Evolutionary conservation across 805 yeast genomes (phyloP).

Genomic region (Yarrowia sp.): DNA sequence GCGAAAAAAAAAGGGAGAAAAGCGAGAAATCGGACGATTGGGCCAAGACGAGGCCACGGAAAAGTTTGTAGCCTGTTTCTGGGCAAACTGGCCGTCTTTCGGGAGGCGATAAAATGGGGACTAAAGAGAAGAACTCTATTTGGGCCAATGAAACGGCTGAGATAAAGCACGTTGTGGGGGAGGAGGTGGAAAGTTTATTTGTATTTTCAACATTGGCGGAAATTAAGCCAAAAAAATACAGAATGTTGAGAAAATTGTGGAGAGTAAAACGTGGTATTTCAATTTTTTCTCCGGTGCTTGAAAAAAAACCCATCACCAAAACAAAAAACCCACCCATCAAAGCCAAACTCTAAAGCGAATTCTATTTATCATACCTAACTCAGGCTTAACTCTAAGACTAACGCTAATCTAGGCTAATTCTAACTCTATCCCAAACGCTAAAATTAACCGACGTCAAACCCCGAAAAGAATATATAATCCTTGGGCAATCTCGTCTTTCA

Average conservation of each 20-base stretch:
- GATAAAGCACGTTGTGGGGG: slow-evolving; percentile 1
- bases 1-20: background rate
- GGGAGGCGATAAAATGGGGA: background rate
- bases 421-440: background rate
- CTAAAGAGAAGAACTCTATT: background rate
- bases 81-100: background rate
- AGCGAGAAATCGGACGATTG: background rate
- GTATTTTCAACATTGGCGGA: background rate
- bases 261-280: no score
- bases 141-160: slow-evolving; percentile 22
- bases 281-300: no score
- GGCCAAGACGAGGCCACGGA: background rate
- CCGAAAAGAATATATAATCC: slow-evolving; percentile 12
- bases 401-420: background rate
- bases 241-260: no score
- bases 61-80: background rate
- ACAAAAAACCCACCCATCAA: background rate
- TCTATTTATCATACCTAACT: background rate
- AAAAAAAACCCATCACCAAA: no score
- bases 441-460: slow-evolving; percentile 4
- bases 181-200: background rate
- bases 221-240: background rate
- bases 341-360: no score
- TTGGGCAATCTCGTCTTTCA: no score
- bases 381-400: background rate